Evolutionary conservation across 768 basidiomycete species (phyloP), one percentile per base, ranked within the genome.

Genomic region (Glaciozyma martinii): DNA sequence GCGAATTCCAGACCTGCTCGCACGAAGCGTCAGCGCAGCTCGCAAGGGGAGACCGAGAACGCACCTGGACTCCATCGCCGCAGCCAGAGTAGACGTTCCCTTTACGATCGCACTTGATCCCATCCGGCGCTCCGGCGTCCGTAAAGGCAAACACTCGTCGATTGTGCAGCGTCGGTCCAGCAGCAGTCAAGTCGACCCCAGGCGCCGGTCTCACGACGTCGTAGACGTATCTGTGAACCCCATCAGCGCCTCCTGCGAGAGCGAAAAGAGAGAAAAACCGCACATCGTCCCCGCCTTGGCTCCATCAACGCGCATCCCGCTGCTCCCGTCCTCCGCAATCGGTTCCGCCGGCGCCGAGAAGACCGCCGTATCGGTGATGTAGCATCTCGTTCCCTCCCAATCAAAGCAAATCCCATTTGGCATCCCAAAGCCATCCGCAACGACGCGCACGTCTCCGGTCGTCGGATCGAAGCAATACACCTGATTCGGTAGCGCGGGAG

Each of bases 401-500:
- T 47, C 46, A 54, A 62, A 63, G 59, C 58, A 60, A 30, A 63
- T 81, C 2, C 88, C 89, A 71, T 90, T 90, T 52, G 81, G 81
- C 68, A 82, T 81, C 63, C 81, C 80, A 71, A 90, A 86, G n/a
- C 84, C 85, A 67, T 87, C 85, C 3, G 89, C 88, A 4, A 89
- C 85, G 12, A 86, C 85, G 4, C 82, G 81, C 9, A 90, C 82
- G 37, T 81, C 76, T 6, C 86, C 81, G 1, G 84, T 85, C 3
- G 79, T 78, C 13, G 85, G 83, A 72, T 88, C 83, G 71, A 88
- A 84, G 18, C 86, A 81, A 74, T 92, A 91, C 21, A 89, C 86
- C 32, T 61, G 30, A 44, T 60, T 32, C 32, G 59, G 32, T 7
- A 42, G 44, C 6, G 4, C 18, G 25, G 50, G 46, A 29, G 42